Evolutionary conservation across 108 stramenopile species (phyloP), one percentile per base, ranked within the genome.

Genomic region (Cyclotella atomus): DNA sequence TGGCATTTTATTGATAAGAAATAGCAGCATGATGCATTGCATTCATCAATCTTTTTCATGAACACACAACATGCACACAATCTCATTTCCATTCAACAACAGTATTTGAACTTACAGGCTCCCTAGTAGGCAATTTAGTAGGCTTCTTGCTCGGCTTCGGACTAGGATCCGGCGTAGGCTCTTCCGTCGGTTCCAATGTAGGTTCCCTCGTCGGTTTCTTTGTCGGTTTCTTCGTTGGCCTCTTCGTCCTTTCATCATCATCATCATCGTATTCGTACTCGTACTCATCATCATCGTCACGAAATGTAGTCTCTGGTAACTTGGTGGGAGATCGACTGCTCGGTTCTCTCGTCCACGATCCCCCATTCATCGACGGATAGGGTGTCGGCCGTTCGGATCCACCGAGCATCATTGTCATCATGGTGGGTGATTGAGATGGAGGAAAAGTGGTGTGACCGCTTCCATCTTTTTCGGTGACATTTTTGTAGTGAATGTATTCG

Each of bases 401-500:
- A n/a, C 75, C 75, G 16, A 12, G 29, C 27, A 59, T 52, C 53
- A 36, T 45, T 28, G 43, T 25, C 49, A 79, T 54, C 2, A 55
- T 32, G 25, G 68, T 70, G 24, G 68, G 75, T 5, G 25, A 17
- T 16, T 32, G 27, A 41, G 78, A 73, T 21, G 78, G 78, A 3
- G 78, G 78, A 45, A 79, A 79, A 3, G 78, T 79, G 3, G 60
- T 56, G 6, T 32, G 12, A 1, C 80, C 80, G 33, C 50, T 38
- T 20, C 25, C 69, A 44, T 81, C 80, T 23, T 70, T 49, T 65
- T 81, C 80, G 19, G 16, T 65, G 2, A 68, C 38, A 53, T 74
- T 35, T 43, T 81, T 81, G 53, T 65, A 70, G 43, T 81, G 80
- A 32, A 81, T 19, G 47, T 49, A 81, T 47, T 64, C 73, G 9